Conservation (phyloP, 2,329 filamentous ascomycete genomes). For the Cylindrodendrum hubeiense region DNA sequence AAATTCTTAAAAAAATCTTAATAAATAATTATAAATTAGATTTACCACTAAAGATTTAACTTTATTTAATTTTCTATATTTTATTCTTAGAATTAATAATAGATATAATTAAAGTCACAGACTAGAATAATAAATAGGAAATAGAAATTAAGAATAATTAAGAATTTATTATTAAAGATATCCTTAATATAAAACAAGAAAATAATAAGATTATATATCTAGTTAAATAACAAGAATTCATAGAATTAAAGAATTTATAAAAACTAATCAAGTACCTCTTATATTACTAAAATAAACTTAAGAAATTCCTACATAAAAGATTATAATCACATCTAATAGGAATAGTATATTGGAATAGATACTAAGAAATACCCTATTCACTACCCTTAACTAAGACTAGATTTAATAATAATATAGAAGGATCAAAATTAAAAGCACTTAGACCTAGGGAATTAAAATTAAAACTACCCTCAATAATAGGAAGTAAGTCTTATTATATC, state of each 20-base stretch:
- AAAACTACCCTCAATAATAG: no score
- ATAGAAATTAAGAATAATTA: conserved; percentile 18
- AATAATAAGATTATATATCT: conserved; percentile 27
- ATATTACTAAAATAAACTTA: conserved; percentile 14
- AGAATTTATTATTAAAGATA: conserved; percentile 29
- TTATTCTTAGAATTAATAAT: conserved; percentile 30
- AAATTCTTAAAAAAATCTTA: conserved; percentile 29
- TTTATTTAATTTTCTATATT: conserved; percentile 39
- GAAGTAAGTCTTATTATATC: no score
- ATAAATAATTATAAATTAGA: conserved; percentile 35
- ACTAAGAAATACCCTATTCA: no score
- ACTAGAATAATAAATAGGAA: conserved; percentile 9
- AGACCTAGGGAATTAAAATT: no score
- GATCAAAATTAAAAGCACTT: no score
- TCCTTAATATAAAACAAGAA: conserved; percentile 23
- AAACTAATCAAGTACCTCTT: conserved; percentile 29
- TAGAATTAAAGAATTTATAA: conserved; percentile 38
- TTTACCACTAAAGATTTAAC: conserved; percentile 17
- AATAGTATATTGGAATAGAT: no score
- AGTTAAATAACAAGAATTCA: conserved; percentile 22
- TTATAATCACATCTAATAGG: no score
- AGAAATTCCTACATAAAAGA: no score
- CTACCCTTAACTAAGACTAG: no score
- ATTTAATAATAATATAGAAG: no score
- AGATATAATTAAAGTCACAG: conserved; percentile 17